These are phyloP conservation scores for Lentinula edodes DNA, from an alignment of 768 basidiomycete species.

Conservation along the genomic window DNA sequence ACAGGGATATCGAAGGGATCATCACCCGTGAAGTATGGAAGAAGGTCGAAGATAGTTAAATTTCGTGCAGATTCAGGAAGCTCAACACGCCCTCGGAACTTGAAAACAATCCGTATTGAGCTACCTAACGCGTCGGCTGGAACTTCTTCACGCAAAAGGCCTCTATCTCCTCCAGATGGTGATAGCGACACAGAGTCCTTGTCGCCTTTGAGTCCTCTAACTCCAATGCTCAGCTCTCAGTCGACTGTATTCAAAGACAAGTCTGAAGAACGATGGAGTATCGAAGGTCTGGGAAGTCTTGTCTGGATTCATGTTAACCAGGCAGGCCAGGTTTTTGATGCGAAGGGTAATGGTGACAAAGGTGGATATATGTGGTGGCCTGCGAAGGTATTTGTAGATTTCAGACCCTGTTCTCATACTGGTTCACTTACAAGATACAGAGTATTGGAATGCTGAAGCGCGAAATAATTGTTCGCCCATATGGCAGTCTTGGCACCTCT, in stretches of 20 bases:
- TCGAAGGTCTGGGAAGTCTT: constrained; percentile 27
- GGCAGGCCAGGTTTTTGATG: constrained; percentile 27
- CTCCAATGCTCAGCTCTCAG: not conserved
- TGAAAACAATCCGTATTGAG: not conserved
- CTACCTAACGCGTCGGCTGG: not conserved
- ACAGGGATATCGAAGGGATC: not conserved
- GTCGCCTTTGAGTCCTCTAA: not conserved
- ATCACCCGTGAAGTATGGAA: constrained; percentile 2
- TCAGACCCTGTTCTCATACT: constrained; percentile 6
- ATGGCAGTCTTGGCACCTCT: constrained; percentile 18
- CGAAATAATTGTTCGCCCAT: constrained; percentile 18
- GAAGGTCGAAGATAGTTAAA: not conserved
- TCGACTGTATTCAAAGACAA: not conserved
- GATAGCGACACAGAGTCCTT: not conserved
- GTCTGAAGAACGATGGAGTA: constrained; percentile 11
- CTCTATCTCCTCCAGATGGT: not conserved
- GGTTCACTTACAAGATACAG: not conserved
- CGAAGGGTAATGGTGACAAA: constrained; percentile 15
- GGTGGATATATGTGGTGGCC: constrained; percentile 62
- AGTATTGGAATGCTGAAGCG: constrained; percentile 15
- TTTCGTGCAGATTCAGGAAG: not conserved
- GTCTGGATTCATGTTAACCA: constrained; percentile 53
- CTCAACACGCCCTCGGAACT: not conserved
- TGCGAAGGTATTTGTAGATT: constrained; percentile 41
- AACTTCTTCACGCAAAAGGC: not conserved